phyloP scores from a whole-genome alignment of 371 early-diverging fungal species.

The Mortierella sp. region DNA sequence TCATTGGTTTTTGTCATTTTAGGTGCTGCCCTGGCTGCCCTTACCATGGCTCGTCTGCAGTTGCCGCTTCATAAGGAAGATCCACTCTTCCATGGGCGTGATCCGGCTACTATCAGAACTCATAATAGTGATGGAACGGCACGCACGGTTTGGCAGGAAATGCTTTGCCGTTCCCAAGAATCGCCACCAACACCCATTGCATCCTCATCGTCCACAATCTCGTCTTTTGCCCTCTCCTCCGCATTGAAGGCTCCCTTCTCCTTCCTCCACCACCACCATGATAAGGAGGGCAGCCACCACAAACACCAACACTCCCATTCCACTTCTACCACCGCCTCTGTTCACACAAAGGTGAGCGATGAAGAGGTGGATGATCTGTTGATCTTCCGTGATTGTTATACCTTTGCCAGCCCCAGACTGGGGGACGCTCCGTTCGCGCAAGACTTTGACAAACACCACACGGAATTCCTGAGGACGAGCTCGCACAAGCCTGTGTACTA shows the following conservation, averaged over 20 bases:
- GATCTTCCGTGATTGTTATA: conserved; percentile 57
- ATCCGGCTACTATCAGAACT: conserved; percentile 4
- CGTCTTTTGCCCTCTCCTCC: conserved; percentile 1
- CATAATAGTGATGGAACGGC: conserved; percentile 12
- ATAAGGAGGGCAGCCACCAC: background rate
- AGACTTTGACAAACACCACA: conserved; percentile 34
- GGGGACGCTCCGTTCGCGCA: conserved; percentile 61
- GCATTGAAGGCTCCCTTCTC: background rate
- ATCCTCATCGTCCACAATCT: conserved; percentile 3
- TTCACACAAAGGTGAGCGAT: too few species aligned
- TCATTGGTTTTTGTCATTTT: background rate
- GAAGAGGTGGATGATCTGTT: conserved; percentile 11
- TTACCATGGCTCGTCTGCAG: conserved; percentile 60
- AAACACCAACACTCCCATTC: background rate
- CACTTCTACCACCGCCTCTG: too few species aligned
- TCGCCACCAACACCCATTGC: background rate
- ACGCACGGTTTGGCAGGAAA: conserved; percentile 43
- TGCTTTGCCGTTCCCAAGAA: conserved; percentile 26
- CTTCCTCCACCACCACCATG: background rate
- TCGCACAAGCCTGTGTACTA: conserved; percentile 27
- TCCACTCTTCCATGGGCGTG: conserved; percentile 21
- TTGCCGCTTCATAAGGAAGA: conserved; percentile 55
- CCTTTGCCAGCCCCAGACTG: conserved; percentile 58
- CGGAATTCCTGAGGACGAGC: conserved; percentile 5
- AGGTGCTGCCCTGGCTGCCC: conserved; percentile 57